Conservation (phyloP, 2,329 filamentous ascomycete genomes). For the Colletotrichum gigasporum region DNA sequence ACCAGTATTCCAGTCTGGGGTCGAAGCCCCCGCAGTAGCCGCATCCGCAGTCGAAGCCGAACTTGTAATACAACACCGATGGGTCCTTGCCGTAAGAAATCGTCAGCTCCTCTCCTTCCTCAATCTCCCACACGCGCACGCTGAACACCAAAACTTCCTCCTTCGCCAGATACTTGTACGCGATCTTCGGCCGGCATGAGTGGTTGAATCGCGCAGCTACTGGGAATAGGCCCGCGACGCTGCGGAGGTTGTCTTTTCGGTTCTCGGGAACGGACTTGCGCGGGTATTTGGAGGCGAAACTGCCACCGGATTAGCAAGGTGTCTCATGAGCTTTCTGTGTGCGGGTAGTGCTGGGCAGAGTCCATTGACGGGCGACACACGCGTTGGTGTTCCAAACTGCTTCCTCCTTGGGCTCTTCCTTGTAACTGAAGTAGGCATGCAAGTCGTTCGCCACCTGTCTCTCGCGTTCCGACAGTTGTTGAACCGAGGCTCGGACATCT, state of each 20-base stretch:
- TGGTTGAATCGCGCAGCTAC: conserved; percentile 68
- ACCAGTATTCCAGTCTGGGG: background rate
- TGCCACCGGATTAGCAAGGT: conserved; percentile 12
- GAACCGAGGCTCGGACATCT: background rate
- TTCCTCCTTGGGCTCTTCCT: conserved; percentile 39
- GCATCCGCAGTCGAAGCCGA: conserved; percentile 64
- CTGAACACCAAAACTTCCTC: conserved; percentile 51
- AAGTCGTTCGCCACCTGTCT: conserved; percentile 48
- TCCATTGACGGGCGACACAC: conserved; percentile 45
- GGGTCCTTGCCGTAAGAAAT: conserved; percentile 58
- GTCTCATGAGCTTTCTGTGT: no score
- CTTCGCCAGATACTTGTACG: conserved; percentile 51
- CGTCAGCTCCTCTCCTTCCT: conserved; percentile 58
- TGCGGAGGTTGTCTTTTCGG: no score
- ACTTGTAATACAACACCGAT: conserved; percentile 49
- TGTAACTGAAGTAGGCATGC: conserved; percentile 41
- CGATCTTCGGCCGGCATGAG: conserved; percentile 55
- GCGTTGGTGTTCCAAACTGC: conserved; percentile 57
- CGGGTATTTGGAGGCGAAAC: conserved; percentile 38
- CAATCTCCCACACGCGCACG: conserved; percentile 45
- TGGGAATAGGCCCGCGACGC: conserved; percentile 54
- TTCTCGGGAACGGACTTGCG: no score
- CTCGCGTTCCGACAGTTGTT: conserved; percentile 41
- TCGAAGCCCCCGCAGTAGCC: conserved; percentile 49
- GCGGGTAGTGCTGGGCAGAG: no score